Conservation (phyloP, 345 rosid genomes). For the Melaleuca quinquenervia region DNA sequence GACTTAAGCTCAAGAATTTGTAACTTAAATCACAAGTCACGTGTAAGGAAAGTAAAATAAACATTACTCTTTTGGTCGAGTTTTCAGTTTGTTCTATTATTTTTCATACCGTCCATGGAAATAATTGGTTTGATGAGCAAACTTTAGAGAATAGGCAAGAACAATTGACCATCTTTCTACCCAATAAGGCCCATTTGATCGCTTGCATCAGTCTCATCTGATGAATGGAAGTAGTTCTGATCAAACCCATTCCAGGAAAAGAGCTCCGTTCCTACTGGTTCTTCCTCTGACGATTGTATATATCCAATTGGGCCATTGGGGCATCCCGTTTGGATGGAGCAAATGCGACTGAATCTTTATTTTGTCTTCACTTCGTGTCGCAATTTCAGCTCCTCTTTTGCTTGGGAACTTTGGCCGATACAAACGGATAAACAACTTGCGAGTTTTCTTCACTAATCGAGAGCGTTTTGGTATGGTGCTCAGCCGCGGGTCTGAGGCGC, state of each 20-base stretch:
- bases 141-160: neutral
- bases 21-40: neutral
- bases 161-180: neutral
- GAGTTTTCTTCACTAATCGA: too few species aligned
- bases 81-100: neutral
- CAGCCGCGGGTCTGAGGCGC: neutral
- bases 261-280: neutral
- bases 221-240: neutral
- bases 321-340: neutral
- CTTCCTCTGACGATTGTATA: neutral
- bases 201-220: fast-evolving
- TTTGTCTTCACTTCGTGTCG: neutral
- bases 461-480: neutral
- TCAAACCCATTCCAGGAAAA: neutral
- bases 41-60: neutral
- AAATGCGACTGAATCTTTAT: neutral
- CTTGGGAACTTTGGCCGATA: too few species aligned
- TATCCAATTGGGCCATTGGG: too few species aligned
- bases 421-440: too few species aligned
- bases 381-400: too few species aligned
- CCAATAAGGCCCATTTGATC: neutral
- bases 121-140: neutral
- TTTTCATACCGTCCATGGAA: neutral
- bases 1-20: neutral
- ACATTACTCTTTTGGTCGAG: neutral